Evolutionary conservation across 2,329 filamentous ascomycete species (phyloP).

Genomic region (Talaromyces pinophilus): DNA sequence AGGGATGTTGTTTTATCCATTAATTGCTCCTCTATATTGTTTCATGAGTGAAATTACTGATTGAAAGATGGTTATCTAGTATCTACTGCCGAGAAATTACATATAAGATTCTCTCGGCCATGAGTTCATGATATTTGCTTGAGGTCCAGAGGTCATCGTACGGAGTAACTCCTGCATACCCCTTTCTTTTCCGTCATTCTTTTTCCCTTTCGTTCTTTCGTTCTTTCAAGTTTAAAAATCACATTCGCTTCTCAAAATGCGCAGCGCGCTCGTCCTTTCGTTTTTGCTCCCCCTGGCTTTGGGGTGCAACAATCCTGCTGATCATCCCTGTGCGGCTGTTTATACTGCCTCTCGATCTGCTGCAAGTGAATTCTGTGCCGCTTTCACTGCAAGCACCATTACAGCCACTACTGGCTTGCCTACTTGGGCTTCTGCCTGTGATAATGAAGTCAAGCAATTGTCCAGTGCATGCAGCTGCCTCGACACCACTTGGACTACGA

Average conservation of each 20-base stretch:
- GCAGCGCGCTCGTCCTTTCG: constrained; percentile 12
- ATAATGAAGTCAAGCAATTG: background rate
- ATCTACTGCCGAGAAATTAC: background rate
- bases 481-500: background rate
- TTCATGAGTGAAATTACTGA: background rate
- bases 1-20: background rate
- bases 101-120: background rate
- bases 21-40: background rate
- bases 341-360: constrained; percentile 9
- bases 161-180: background rate
- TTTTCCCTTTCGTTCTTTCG: background rate
- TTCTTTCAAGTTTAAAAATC: background rate
- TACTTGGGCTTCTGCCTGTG: background rate
- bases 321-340: constrained; percentile 3
- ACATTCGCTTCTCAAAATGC: constrained; percentile 9
- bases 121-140: background rate
- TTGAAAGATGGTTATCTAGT: background rate
- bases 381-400: background rate
- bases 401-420: background rate
- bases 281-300: constrained; percentile 12
- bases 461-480: background rate
- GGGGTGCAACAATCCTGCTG: constrained; percentile 13
- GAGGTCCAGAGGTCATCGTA: background rate
- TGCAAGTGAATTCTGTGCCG: background rate
- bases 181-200: background rate